Evolutionary conservation across 2,329 filamentous ascomycete species (phyloP).

Genomic region (Blastomyces parvus): DNA sequence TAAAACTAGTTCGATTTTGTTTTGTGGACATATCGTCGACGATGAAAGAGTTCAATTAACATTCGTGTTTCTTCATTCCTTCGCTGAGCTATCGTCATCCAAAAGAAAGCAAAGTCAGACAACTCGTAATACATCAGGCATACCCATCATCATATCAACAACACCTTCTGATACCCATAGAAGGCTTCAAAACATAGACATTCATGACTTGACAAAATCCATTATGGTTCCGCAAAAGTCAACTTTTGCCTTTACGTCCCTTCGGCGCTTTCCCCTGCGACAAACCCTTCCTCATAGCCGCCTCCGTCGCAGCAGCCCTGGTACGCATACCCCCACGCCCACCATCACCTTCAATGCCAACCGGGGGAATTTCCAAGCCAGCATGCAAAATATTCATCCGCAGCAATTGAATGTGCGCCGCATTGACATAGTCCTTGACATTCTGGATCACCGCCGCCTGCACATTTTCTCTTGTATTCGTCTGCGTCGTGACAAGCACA

Average conservation of each 20-base stretch:
- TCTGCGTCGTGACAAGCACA: constrained; percentile 63
- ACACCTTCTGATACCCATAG: not conserved
- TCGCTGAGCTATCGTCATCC: not conserved
- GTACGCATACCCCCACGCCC: constrained; percentile 1
- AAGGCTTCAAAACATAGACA: not conserved
- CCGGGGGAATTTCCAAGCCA: constrained; percentile 57
- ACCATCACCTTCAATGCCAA: constrained; percentile 8
- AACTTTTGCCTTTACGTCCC: not conserved
- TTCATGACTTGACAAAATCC: not conserved
- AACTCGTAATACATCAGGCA: not conserved
- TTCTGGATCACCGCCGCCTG: constrained; percentile 60
- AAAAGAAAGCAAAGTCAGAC: not conserved
- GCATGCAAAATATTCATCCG: constrained; percentile 67
- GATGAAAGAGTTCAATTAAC: not conserved
- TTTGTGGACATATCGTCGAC: not conserved
- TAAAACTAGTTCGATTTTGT: not conserved
- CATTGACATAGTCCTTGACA: constrained; percentile 61
- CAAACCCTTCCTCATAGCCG: not conserved
- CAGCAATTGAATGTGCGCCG: constrained; percentile 65
- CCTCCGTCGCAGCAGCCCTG: not conserved
- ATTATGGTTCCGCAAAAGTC: not conserved
- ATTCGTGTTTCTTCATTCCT: not conserved
- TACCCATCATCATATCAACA: not conserved
- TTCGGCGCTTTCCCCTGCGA: not conserved
- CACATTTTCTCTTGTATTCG: constrained; percentile 57